phyloP scores from a whole-genome alignment of 306 rosid species.

The Begonia loranthoides region DNA sequence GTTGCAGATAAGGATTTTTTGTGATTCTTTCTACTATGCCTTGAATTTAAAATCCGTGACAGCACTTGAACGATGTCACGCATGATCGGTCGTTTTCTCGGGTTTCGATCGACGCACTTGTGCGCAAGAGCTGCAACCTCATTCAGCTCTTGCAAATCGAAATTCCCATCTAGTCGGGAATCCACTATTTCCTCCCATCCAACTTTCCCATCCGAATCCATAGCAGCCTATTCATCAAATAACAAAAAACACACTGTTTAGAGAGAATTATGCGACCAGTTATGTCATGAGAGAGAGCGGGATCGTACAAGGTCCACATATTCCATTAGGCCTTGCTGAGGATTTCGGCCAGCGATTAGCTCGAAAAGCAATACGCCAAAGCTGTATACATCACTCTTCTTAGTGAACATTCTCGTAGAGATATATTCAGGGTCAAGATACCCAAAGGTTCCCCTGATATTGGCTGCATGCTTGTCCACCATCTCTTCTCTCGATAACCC shows the following conservation, averaged over 20 bases:
- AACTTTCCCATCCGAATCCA: constrained; percentile 79
- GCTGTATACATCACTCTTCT: constrained; percentile 97
- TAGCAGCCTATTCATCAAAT: constrained; percentile 67
- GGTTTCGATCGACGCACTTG: constrained; percentile 61
- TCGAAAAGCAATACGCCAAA: constrained; percentile 92
- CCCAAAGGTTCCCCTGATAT: constrained; percentile 79
- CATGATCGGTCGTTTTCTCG: constrained; percentile 82
- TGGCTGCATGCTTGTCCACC: constrained; percentile 72
- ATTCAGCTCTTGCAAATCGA: constrained; percentile 58
- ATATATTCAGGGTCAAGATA: constrained; percentile 94
- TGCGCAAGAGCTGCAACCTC: constrained; percentile 83
- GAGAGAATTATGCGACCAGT: not conserved
- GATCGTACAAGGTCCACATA: constrained; percentile 82
- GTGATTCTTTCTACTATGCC: constrained; percentile 39
- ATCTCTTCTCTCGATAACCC: constrained; percentile 96
- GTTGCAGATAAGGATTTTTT: constrained; percentile 42
- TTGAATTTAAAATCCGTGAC: constrained; percentile 42
- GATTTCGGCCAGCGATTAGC: constrained; percentile 86
- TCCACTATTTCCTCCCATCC: constrained; percentile 99
- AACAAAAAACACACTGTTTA: constrained; percentile 1
- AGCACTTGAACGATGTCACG: constrained; percentile 84
- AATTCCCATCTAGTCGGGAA: constrained; percentile 58
- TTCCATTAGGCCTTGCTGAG: constrained; percentile 97
- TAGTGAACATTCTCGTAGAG: constrained; percentile 77
- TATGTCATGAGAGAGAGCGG: constrained; percentile 12